Percentiles rank a stretch among this genome's conserved stretches.
These are phyloP conservation scores for Hypoxylon intermedium DNA, from an alignment of 495 filamentous ascomycete genomes.

Conservation along the genomic window DNA sequence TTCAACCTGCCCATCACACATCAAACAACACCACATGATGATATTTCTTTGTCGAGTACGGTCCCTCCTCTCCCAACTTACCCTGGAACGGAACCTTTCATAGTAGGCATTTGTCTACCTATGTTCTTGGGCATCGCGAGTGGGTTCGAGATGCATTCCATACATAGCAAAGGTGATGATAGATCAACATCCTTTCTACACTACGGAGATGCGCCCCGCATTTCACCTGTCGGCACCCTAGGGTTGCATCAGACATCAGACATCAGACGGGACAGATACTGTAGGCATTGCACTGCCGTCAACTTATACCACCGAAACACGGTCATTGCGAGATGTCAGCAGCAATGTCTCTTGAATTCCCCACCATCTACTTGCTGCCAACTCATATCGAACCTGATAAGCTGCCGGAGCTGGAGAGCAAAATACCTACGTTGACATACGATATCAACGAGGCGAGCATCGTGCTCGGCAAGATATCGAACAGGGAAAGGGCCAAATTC, in stretches of 20 bases:
- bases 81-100: too few relatives aligned
- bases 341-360: constrained; percentile 53
- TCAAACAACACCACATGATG: too few relatives aligned
- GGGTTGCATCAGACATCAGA: not conserved
- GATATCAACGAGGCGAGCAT: constrained; percentile 75
- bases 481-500: constrained; percentile 72
- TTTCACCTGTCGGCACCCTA: not conserved
- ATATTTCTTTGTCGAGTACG: too few relatives aligned
- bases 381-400: constrained; percentile 69
- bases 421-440: constrained; percentile 71
- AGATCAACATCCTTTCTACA: not conserved
- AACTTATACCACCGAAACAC: not conserved
- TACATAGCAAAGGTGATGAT: not conserved
- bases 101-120: too few relatives aligned
- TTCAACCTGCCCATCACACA: too few relatives aligned
- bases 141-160: too few relatives aligned
- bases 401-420: constrained; percentile 67
- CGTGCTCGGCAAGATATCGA: constrained; percentile 73
- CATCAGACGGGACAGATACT: not conserved
- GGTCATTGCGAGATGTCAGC: constrained; percentile 2
- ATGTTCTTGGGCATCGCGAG: too few relatives aligned
- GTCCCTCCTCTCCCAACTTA: too few relatives aligned
- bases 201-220: too few relatives aligned
- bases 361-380: constrained; percentile 76
- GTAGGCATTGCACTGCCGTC: not conserved